Percentiles rank a stretch among this genome's conserved stretches.
Conservation (phyloP, 768 basidiomycete genomes). For the Aureoboletus auriporus region DNA sequence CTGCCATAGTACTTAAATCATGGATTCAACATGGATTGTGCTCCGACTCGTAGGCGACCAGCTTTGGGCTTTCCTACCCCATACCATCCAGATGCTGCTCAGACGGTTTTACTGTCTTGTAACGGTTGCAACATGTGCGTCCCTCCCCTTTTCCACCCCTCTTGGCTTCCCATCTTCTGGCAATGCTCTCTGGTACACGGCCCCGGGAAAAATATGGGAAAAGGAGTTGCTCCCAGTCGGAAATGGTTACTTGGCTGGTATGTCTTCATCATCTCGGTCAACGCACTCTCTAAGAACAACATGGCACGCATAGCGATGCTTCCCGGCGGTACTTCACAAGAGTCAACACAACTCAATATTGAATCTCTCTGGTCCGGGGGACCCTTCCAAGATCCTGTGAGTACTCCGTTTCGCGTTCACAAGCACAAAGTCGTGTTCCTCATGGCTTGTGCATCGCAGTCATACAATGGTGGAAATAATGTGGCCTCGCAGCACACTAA, state of each 20-base stretch:
- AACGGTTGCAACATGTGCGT: constrained; percentile 16
- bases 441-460: constrained; percentile 20
- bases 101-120: constrained; percentile 20
- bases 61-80: constrained; percentile 20
- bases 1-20: neutral
- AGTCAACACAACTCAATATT: constrained; percentile 66
- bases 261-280: constrained; percentile 6
- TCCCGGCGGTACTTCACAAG: constrained; percentile 56
- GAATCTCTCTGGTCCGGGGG: constrained; percentile 78
- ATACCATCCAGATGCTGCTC: constrained; percentile 13
- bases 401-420: constrained; percentile 9
- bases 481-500: constrained; percentile 38
- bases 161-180: constrained; percentile 62
- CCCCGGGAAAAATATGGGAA: constrained; percentile 52
- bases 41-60: constrained; percentile 15
- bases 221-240: constrained; percentile 65
- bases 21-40: constrained; percentile 19
- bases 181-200: constrained; percentile 71
- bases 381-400: constrained; percentile 60
- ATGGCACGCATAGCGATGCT: constrained; percentile 48
- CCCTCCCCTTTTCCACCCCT: constrained; percentile 25
- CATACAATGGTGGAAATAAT: constrained; percentile 72
- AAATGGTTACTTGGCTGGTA: constrained; percentile 69
- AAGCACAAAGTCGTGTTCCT: neutral
- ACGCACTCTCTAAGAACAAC: neutral